Percentiles rank a stretch among this genome's conserved stretches.
phyloP scores from a whole-genome alignment of 1,284 basidiomycete species.

The Microbotryomycetes sp. region DNA sequence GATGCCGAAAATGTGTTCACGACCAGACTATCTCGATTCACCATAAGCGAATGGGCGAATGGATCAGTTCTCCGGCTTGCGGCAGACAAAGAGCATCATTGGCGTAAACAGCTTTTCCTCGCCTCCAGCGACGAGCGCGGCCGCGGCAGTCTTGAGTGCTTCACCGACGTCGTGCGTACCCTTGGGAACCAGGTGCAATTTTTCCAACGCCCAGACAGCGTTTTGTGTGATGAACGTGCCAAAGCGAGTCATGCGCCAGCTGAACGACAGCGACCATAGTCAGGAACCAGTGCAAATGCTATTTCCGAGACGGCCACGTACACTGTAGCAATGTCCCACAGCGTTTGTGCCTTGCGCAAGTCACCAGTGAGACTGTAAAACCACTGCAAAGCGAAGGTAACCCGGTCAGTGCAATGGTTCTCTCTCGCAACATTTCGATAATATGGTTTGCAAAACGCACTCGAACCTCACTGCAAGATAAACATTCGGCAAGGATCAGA shows the following conservation, averaged over 20 bases:
- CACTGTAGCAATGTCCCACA: constrained; percentile 63
- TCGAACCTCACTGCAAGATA: constrained; percentile 3
- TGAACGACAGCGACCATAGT: constrained; percentile 32
- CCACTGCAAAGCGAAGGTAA: too few relatives aligned
- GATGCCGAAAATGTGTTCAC: too few relatives aligned
- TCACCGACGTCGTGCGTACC: constrained; percentile 89
- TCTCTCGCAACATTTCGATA: constrained; percentile 66
- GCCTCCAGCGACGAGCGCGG: constrained; percentile 13
- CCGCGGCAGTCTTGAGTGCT: constrained; percentile 69
- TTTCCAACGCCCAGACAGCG: constrained; percentile 69
- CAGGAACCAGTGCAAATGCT: background rate
- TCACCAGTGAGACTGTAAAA: constrained; percentile 70
- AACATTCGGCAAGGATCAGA: background rate
- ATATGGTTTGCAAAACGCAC: too few relatives aligned
- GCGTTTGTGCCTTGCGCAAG: constrained; percentile 80
- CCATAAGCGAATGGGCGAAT: too few relatives aligned
- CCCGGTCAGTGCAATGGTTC: too few relatives aligned
- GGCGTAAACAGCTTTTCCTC: constrained; percentile 15
- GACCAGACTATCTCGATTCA: too few relatives aligned
- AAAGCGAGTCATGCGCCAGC: constrained; percentile 77
- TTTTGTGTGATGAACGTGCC: constrained; percentile 82
- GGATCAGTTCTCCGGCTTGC: constrained; percentile 12
- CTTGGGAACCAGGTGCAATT: constrained; percentile 74
- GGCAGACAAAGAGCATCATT: constrained; percentile 20
- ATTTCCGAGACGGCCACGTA: too few relatives aligned